Base-by-base conservation (phyloP, 2,329 filamentous ascomycete genomes). In the Aspergillus versicolor region DNA sequence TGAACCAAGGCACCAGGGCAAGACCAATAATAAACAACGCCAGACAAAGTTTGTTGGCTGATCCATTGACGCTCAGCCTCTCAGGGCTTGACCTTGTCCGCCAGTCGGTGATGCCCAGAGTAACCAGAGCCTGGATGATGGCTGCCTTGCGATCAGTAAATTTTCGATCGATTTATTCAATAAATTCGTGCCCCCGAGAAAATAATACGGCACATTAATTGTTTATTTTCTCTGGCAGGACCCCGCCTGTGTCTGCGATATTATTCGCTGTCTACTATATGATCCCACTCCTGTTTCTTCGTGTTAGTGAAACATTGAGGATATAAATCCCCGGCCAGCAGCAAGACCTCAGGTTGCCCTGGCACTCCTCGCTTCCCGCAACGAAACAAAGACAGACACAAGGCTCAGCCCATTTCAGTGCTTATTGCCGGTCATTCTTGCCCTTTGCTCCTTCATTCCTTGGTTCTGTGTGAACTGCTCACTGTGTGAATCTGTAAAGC, bases 71-170 rank as follows among this genome's bases (percentile, higher is more conserved):
- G 27, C 27, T 30, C 27, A 30, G 27, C 27, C 27, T 30, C 27
- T 30, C 27, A 30, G 27, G 27, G 27, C 27, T 30, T 30, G 27
- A 30, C 57, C 54, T 34, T 27, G 52, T 17, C 40, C 24, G 24
- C 24, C 45, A 45, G 55, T 55, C 59, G 52, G 57, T 59, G 59
- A 61, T 61, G 57, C 60, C 54, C 57, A 58, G 57, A 22, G 27
- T 30, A 30, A 30, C 27, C 27, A 11, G 27, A 30, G 8, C 9
- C 27, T 30, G 27, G 22, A 40, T 30, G 22, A 49, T 19, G 40
- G 54, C 43, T 55, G 49, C 46, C 48, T 46, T 57, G 58, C 37
- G 50, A 43, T 37, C 34, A 37, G 34, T 30, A n/a, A 37, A 37
- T 37, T 37, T 54, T 47, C 37, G 13, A 40, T 42, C 19, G 34